Evolutionary conservation across 805 yeast species (phyloP).

Genomic region (Candida nemodendra): DNA sequence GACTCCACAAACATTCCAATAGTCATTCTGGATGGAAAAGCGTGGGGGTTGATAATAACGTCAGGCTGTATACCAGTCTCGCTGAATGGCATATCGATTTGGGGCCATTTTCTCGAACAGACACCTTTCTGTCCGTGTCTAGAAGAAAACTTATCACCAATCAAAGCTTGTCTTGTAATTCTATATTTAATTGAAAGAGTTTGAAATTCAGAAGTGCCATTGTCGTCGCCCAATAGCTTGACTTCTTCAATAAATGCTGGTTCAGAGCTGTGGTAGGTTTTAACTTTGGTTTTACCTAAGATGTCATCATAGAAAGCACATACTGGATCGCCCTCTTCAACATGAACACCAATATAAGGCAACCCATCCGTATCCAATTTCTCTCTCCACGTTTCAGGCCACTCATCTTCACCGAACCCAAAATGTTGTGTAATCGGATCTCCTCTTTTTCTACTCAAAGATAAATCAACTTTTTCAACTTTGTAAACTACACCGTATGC

Average conservation of each 20-base stretch:
- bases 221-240: conserved; percentile 84
- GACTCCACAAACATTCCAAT: conserved; percentile 99
- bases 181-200: conserved; percentile 83
- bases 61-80: conserved; percentile 98
- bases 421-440: conserved; percentile 93
- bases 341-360: conserved; percentile 82
- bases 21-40: conserved; percentile 99
- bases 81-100: conserved; percentile 93
- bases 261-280: conserved; percentile 90
- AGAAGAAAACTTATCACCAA: conserved; percentile 97
- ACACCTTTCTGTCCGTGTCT: conserved; percentile 99
- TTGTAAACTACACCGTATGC: conserved; percentile 97
- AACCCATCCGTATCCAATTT: conserved; percentile 90
- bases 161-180: conserved; percentile 85
- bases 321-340: conserved; percentile 95
- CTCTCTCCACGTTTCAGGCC: conserved; percentile 90
- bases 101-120: conserved; percentile 97
- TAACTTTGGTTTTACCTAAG: conserved; percentile 83
- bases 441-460: conserved; percentile 76
- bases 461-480: conserved; percentile 85
- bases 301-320: conserved; percentile 91
- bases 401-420: conserved; percentile 89
- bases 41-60: conserved; percentile 96
- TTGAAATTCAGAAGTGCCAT: conserved; percentile 76
- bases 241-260: conserved; percentile 96